Evolutionary conservation across 805 yeast genomes (phyloP).

Genomic region (Saccharomycopsis sp.): DNA sequence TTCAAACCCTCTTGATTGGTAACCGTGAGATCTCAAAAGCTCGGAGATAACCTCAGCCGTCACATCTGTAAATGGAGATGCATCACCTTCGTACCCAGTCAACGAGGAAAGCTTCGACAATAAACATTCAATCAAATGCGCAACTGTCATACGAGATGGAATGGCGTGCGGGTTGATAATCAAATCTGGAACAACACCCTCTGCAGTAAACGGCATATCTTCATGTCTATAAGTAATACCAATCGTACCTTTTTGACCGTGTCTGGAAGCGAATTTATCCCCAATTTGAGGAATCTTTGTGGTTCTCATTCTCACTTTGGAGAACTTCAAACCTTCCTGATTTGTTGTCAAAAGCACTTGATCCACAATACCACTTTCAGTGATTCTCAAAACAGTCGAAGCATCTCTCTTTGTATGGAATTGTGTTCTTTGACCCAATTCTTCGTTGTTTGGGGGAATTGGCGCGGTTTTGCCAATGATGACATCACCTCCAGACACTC

Average conservation of each 20-base stretch:
- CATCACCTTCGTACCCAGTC: conserved; percentile 97
- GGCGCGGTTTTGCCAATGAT: conserved; percentile 99
- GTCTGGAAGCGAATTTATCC: conserved; percentile 98
- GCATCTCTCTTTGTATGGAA: conserved; percentile 98
- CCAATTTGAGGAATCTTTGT: conserved; percentile 98
- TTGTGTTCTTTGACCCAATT: conserved; percentile 96
- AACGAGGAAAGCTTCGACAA: conserved; percentile 89
- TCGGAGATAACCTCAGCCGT: conserved; percentile 96
- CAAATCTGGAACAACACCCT: conserved; percentile 95
- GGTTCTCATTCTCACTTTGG: conserved; percentile 97
- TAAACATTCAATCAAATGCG: conserved; percentile 97
- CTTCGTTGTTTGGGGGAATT: conserved; percentile 98
- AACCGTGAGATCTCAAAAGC: conserved; percentile 88
- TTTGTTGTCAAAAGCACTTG: conserved; percentile 95
- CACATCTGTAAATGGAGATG: conserved; percentile 97
- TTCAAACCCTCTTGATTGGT: conserved; percentile 97
- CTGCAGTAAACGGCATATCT: conserved; percentile 95
- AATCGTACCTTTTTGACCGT: conserved; percentile 99
- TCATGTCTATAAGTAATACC: conserved; percentile 98
- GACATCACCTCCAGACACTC: conserved; percentile 98
- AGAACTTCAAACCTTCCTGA: conserved; percentile 96
- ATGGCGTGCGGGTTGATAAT: conserved; percentile 98
- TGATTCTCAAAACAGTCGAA: conserved; percentile 90
- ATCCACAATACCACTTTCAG: conserved; percentile 97
- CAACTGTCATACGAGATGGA: conserved; percentile 99